Percentiles rank a stretch among this genome's conserved stretches.
These are phyloP conservation scores for Tothia fuscella DNA, from an alignment of 2,329 filamentous ascomycete species.

Conservation along the genomic window DNA sequence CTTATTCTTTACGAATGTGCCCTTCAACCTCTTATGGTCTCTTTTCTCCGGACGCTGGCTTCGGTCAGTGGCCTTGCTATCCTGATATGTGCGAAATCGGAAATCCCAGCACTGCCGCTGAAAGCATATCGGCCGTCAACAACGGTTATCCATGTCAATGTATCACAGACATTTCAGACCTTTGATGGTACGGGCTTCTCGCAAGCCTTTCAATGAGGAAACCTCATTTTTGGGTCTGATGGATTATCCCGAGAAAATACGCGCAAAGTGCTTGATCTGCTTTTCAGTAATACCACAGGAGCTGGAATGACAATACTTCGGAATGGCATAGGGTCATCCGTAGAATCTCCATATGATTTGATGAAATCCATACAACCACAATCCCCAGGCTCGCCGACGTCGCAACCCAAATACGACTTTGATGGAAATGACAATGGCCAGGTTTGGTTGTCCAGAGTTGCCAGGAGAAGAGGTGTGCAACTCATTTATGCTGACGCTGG, in stretches of 20 bases:
- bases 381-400: slow-evolving; percentile 32
- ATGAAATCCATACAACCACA: slow-evolving; percentile 33
- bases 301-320: slow-evolving; percentile 35
- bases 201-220: slow-evolving; percentile 35
- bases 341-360: slow-evolving; percentile 28
- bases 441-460: slow-evolving; percentile 19
- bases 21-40: no score
- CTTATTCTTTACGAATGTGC: no score
- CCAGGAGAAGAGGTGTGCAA: slow-evolving; percentile 9
- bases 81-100: no score
- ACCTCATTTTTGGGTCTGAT: slow-evolving; percentile 24
- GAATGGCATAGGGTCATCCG: slow-evolving; percentile 34
- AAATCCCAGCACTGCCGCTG: no score
- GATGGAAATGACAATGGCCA: slow-evolving; percentile 37
- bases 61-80: no score
- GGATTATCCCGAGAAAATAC: slow-evolving; percentile 29
- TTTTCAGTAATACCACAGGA: slow-evolving; percentile 34
- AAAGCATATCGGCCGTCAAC: no score
- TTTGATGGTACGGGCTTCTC: slow-evolving; percentile 37
- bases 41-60: no score
- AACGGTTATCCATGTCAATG: slow-evolving; percentile 26
- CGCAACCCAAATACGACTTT: slow-evolving; percentile 33
- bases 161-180: slow-evolving; percentile 31
- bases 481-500: slow-evolving; percentile 29
- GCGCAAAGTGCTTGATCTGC: slow-evolving; percentile 29